A percentile compares a stretch with the other conserved stretches of the same genome.
Conservation (phyloP, 2,329 filamentous ascomycete species). For the Xylaria polymorpha region DNA sequence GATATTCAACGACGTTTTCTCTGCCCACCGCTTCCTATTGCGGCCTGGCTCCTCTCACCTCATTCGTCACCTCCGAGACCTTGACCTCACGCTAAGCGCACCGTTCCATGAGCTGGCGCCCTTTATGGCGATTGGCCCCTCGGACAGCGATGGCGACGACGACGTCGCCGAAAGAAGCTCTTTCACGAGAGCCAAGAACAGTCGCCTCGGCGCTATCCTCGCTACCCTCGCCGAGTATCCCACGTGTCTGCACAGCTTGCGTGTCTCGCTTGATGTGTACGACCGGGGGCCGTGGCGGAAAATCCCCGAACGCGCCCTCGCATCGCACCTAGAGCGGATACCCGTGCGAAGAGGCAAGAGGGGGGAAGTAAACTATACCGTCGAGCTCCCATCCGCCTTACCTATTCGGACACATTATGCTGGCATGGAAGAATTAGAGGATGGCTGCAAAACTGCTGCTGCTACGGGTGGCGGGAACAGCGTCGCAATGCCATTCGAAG, state of each 20-base stretch:
- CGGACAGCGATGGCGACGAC: conserved; percentile 31
- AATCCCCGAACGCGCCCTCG: conserved; percentile 45
- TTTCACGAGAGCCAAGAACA: conserved; percentile 10
- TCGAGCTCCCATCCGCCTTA: conserved; percentile 47
- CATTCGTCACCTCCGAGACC: conserved; percentile 42
- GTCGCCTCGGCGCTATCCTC: conserved; percentile 34
- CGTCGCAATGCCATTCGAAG: conserved; percentile 35
- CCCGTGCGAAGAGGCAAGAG: conserved; percentile 33
- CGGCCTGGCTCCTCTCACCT: conserved; percentile 42
- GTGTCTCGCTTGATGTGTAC: conserved; percentile 48
- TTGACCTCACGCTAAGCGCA: conserved; percentile 47
- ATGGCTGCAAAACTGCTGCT: conserved; percentile 12
- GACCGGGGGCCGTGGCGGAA: conserved; percentile 49
- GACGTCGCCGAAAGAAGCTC: background rate
- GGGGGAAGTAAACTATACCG: conserved; percentile 39
- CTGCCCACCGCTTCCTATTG: conserved; percentile 48
- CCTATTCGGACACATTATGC: conserved; percentile 42
- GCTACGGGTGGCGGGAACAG: background rate
- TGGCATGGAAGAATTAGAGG: conserved; percentile 40
- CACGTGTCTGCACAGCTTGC: conserved; percentile 46
- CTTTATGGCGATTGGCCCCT: conserved; percentile 37
- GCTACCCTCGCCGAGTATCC: conserved; percentile 33
- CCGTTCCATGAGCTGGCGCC: conserved; percentile 45
- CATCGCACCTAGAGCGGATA: conserved; percentile 39
- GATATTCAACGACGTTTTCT: conserved; percentile 48